Conservation (phyloP, 225 moss, liverwort and hornwort genomes). For the Pleurozium schreberi region DNA sequence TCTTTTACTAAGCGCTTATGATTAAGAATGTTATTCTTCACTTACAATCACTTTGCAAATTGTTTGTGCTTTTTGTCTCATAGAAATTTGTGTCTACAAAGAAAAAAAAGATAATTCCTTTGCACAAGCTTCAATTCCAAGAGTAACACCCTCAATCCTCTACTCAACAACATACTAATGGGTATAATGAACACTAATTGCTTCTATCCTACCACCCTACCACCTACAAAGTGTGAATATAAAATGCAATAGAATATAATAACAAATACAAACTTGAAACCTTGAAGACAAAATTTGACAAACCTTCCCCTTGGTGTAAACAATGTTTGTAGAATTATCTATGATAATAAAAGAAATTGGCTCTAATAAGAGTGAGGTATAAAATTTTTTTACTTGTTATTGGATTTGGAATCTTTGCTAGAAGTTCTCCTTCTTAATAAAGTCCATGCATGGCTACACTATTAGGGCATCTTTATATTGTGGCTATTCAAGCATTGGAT, state of each 20-base stretch:
- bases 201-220: neutral
- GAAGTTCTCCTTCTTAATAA: no score
- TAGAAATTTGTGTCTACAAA: accelerated
- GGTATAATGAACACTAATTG: accelerated
- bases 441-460: no score
- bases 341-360: accelerated
- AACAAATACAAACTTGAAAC: neutral
- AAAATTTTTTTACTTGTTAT: neutral
- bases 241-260: neutral
- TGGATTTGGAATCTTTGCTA: no score
- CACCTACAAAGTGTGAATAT: accelerated
- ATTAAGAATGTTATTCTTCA: neutral
- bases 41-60: accelerated
- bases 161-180: neutral
- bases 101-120: accelerated
- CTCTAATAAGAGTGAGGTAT: accelerated
- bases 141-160: neutral
- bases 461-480: no score
- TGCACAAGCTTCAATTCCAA: accelerated
- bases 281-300: accelerated
- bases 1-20: accelerated
- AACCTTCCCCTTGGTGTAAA: neutral
- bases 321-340: neutral
- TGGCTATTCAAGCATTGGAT: no score
- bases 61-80: accelerated